These are phyloP conservation scores for Bruguiera parviflora DNA, from an alignment of 345 rosid genomes.

Conservation along the genomic window DNA sequence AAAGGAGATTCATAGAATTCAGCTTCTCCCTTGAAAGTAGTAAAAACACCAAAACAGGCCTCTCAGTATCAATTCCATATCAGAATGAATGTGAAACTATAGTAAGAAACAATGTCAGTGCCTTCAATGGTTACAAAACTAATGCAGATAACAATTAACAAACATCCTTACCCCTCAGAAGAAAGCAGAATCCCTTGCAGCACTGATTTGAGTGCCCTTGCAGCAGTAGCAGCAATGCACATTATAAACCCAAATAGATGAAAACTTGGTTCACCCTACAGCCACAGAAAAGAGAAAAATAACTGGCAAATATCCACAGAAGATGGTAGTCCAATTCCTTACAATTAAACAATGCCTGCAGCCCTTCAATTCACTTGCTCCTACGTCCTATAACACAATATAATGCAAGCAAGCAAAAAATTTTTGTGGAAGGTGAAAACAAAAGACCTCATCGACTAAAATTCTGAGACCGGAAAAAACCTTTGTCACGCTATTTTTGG, in stretches of 20 bases:
- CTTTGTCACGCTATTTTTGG: too few species aligned
- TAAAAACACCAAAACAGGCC: constrained; percentile 13
- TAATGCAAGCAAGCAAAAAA: too few species aligned
- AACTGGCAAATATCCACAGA: neutral
- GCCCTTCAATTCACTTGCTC: too few species aligned
- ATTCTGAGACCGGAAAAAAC: too few species aligned
- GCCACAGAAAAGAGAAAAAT: constrained; percentile 13
- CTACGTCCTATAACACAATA: too few species aligned
- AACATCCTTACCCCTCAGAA: constrained; percentile 78
- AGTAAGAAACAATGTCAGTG: neutral
- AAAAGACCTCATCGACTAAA: too few species aligned
- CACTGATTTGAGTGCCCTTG: constrained; percentile 96
- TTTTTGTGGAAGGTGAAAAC: too few species aligned
- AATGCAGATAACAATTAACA: constrained; percentile 1
- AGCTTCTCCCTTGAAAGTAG: constrained; percentile 74
- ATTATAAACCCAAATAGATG: constrained; percentile 94
- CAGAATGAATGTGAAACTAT: neutral
- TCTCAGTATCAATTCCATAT: neutral
- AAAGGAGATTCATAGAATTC: constrained; percentile 94
- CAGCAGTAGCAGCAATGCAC: constrained; percentile 92
- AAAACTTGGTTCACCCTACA: constrained; percentile 95
- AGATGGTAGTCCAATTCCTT: neutral
- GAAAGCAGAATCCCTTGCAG: constrained; percentile 96
- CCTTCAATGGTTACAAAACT: neutral
- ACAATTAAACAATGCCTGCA: too few species aligned